Base-by-base conservation (phyloP, 108 stramenopile species). In the Cyclotella baltica region DNA sequence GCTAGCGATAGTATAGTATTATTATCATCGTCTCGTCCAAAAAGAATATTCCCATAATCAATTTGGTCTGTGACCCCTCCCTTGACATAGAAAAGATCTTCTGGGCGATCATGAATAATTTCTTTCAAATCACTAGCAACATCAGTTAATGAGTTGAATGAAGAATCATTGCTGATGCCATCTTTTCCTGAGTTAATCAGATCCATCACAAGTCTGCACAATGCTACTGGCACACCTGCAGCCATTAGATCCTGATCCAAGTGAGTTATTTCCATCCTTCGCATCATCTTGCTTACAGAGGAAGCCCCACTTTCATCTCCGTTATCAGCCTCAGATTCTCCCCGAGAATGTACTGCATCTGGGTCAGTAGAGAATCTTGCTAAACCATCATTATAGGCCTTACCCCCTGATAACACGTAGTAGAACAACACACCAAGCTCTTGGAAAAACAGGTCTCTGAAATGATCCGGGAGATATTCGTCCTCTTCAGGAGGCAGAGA, bases 1-100 rank as follows among this genome's bases (percentile, higher is more conserved):
- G 55, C 55, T 22, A 57, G 27, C 55, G 22, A 11, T 1, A 57
- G 27, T 28, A 57, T 25, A 22, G 13, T 18, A 1, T 28, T 57
- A 25, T 11, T 28, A 22, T 28, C 27, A 23, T 22, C 55, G 11
- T 57, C 55, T 57, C 55, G 55, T 1, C 55, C 55, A 57, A 22
- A 57, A 1, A 57, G 25, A 27, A 25, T 13, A 57, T 57, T 57
- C 27, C 55, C 55, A 29, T 27, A 57, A 57, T 57, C 55, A 57
- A 57, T 57, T 25, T 25, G 22, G 4, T 4, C 27, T 1, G 22
- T 25, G 3, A 11, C 13, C 27, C 25, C 27, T 13, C 13, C 13
- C 1, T 57, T 57, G 25, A 1, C 27, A 25, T 57, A 57, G 22
- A 25, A 57, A 57, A 28, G 22, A 27, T 15, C 22, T 18, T 6